Evolutionary conservation across 2,329 filamentous ascomycete genomes (phyloP), one percentile per base, ranked within the genome.

Genomic region (Exophiala phaeomuriformis): DNA sequence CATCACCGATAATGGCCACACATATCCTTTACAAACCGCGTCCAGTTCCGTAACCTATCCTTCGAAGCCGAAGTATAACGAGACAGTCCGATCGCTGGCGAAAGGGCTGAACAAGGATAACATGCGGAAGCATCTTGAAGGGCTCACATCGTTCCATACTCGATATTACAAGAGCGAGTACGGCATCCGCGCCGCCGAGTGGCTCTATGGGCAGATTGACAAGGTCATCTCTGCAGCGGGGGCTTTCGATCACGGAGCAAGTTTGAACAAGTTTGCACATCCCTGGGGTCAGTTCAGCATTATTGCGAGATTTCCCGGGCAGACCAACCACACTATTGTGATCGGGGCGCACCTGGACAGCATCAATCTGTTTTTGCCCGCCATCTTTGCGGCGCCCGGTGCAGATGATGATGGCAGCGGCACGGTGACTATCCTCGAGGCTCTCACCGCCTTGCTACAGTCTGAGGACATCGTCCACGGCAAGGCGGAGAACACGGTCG

Each of bases 361-460:
- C 64, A 94, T 95, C 72, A 97, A 97, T 71, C 77, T 95, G 43
- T 95, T 89, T 73, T 72, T 95, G 8, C 91, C 90, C 0, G 88
- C 85, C 2, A 75, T 95, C 35, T 78, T 96, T 33, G 81, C 86
- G 9, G 90, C 91, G 0, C 91, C 91, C 0, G 91, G 91, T 43
- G 90, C 91, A n/a, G 93, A 97, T 63, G 91, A 97, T 63, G 91
- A 96, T 67, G 91, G 90, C 59, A 90, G 86, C 62, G 90, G 90
- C 53, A 93, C 90, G 1, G 89, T 97, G 19, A 97, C 91, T 6
- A 97, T 95, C 62, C 81, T 97, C 49, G 91, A 98, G 72, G 88
- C 90, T 2, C 80, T 98, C 66, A 82, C 89, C 35, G 85, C 88
- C 41, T 77, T 97, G 5, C 78, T 96, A 52, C 79, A 80, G 61